Base-by-base conservation (phyloP, 2,329 filamentous ascomycete genomes). In the Colletotrichum siamense region DNA sequence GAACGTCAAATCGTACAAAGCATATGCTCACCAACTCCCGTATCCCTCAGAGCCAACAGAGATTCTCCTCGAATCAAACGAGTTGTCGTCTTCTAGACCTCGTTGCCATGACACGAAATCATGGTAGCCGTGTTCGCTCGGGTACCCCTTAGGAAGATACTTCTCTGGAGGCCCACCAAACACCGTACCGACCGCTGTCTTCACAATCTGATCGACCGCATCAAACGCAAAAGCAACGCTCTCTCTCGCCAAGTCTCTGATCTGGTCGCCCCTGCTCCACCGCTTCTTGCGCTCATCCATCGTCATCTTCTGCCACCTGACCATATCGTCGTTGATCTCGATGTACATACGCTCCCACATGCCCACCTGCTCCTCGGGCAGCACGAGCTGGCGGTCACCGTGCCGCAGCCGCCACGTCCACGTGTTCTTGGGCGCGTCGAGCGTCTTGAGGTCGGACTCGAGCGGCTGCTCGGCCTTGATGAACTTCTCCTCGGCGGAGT, bases 321-420 rank as follows among this genome's bases (percentile, higher is more conserved):
- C 36, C 64, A 78, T 61, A 22, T 75, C 64, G 2, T 79, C 64
- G 34, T 79, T 78, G 22, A 79, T 62, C 26, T 77, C 66, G 36
- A 79, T 78, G 65, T 75, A 78, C 62, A 79, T 39, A 2, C 78
- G 69, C 59, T 80, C 79, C 79, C 79, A 80, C 68, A 79, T 73
- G 15, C 79, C 78, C 3, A 80, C 72, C 5, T 75, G 73, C 67
- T 80, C 79, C 65, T 80, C 79, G 0, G 22, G 66, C 3, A 79
- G 34, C 4, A 59, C 55, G 7, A 69, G 24, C 32, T 62, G 67
- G 22, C 22, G 62, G 12, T 39, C 63, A 2, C 22, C 28, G 9
- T 57, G 24, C 12, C 36, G 67, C 49, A 57, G 68, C 10, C 39
- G 62, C 69, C 78, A 80, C 6, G 66, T 34, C 79, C 79, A 79